These are phyloP conservation scores for Raffaelea ambrosiae DNA, from an alignment of 2,329 filamentous ascomycete genomes.

Conservation along the genomic window DNA sequence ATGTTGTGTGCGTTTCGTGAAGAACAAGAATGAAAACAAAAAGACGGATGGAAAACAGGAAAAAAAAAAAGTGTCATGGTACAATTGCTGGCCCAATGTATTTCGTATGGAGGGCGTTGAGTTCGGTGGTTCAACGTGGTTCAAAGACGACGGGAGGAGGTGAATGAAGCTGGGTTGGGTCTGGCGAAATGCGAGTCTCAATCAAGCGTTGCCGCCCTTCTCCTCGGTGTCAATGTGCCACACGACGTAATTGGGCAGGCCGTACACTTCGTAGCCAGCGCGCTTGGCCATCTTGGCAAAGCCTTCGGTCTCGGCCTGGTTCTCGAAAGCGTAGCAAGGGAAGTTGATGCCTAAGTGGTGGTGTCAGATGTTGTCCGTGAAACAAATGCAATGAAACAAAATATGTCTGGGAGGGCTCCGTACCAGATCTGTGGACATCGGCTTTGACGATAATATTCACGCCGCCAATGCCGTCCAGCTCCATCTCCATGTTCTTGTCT, in stretches of 20 bases:
- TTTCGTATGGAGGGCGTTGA: too few species aligned
- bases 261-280: constrained; percentile 85
- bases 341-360: constrained; percentile 76
- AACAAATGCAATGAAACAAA: constrained; percentile 4
- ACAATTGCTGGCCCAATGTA: too few species aligned
- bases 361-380: constrained; percentile 15
- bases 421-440: constrained; percentile 91
- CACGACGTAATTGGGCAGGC: constrained; percentile 93
- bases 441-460: constrained; percentile 98
- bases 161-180: too few species aligned
- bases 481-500: constrained; percentile 85
- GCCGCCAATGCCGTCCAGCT: constrained; percentile 91
- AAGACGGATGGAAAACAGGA: too few species aligned
- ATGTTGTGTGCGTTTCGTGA: not conserved
- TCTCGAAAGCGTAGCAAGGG: constrained; percentile 92
- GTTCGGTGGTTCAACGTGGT: too few species aligned
- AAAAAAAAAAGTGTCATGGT: too few species aligned
- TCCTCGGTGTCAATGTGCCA: constrained; percentile 98
- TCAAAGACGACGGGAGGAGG: too few species aligned
- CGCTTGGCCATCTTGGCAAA: constrained; percentile 98
- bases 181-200: too few species aligned
- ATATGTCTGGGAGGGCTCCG: constrained; percentile 15
- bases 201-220: constrained; percentile 69
- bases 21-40: not conserved
- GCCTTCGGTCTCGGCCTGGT: constrained; percentile 96